Evolutionary conservation across 257 asterid genomes (phyloP), one percentile per base, ranked within the genome.

Genomic region (Asclepias syriaca): DNA sequence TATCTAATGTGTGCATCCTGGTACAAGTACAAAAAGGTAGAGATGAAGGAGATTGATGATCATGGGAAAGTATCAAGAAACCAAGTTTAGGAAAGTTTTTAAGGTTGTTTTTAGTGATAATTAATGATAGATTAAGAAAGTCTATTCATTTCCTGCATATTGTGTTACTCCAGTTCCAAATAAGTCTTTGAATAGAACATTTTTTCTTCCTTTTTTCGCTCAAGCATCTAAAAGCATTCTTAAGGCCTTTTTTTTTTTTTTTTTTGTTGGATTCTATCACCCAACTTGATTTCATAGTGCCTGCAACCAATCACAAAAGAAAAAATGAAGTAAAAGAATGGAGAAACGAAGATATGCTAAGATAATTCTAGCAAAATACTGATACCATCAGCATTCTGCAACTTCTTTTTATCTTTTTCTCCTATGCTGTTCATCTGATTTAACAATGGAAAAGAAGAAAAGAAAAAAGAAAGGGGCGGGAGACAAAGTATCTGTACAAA

Each of bases 1-100:
- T 89, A 89, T 57, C 63, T 89, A 75, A 18, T 82, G 40, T 86
- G 96, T 74, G 84, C 95, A 1, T 82, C 91, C 12, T 87, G 97
- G 95, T 91, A 89, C 9, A 89, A 81, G 82, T 81, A 82, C 76
- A 87, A 89, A 82, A 85, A 78, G 75, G 77, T 86, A 43, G 81
- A 82, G 18, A 76, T 71, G 72, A 74, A 79, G 78, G 73, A 74
- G 60, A 77, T 54, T 16, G 81, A 72, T 10, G n/a, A n/a, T 55
- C 76, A 65, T 55, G 64, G 34, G 6, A 65, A 65, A 32, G 76
- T 77, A 12, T 71, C 63, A 61, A 65, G 22, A 50, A 43, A 63
- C 73, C 14, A 5, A 10, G 12, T 46, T 6, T 45, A 40, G 34
- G 57, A 55, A 29, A 34, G 56, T 54, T 22, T 22, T 3, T 14